These are phyloP conservation scores for Escallonia rubra DNA, from an alignment of 129 eudicot species.

Conservation along the genomic window DNA sequence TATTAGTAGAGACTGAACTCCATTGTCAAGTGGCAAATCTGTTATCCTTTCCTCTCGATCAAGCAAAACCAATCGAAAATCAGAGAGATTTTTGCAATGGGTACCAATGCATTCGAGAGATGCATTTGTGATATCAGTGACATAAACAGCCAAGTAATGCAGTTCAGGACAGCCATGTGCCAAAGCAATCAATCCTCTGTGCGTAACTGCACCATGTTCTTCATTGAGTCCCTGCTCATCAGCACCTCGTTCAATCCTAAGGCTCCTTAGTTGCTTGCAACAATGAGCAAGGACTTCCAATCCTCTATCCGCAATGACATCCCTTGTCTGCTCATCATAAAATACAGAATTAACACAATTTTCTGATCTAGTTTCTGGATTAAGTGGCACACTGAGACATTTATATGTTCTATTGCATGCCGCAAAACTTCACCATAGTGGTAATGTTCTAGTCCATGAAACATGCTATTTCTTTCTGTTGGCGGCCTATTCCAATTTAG, in stretches of 20 bases:
- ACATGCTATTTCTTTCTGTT: too few species aligned
- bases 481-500: too few species aligned
- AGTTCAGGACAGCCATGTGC: constrained; percentile 29
- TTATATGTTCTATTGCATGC: too few species aligned
- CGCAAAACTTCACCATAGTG: too few species aligned
- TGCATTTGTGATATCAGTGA: constrained; percentile 31
- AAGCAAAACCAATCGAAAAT: constrained; percentile 35
- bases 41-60: constrained; percentile 23
- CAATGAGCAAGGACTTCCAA: constrained; percentile 22
- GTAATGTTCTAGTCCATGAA: too few species aligned
- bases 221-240: constrained; percentile 28
- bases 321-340: constrained; percentile 19
- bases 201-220: constrained; percentile 27
- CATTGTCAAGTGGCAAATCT: constrained; percentile 31
- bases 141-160: constrained; percentile 31
- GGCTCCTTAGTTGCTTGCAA: constrained; percentile 32
- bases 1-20: constrained; percentile 28
- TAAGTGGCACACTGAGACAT: background rate
- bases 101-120: constrained; percentile 26
- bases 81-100: constrained; percentile 20
- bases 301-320: constrained; percentile 33
- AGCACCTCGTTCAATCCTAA: constrained; percentile 34
- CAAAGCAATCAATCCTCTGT: constrained; percentile 29
- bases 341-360: background rate
- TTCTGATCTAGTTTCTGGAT: background rate